These are phyloP conservation scores for Nepenthes gracilis DNA, from an alignment of 148 eudicot genomes.

Conservation along the genomic window DNA sequence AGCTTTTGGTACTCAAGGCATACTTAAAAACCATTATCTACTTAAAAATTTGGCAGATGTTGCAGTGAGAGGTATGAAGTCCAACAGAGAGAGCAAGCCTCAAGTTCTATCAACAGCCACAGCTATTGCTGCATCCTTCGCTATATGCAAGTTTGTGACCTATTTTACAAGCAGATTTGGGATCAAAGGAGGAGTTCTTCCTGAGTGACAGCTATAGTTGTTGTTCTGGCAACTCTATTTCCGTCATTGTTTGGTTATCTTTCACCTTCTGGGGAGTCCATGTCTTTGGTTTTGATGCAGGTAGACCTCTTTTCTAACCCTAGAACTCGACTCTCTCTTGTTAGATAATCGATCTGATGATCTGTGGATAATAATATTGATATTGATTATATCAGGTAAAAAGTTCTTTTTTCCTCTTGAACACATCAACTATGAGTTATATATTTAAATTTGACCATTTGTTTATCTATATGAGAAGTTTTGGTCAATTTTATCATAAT, in stretches of 20 bases:
- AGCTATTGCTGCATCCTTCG: slow-evolving; percentile 61
- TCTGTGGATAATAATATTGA: too few relatives aligned
- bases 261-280: slow-evolving; percentile 74
- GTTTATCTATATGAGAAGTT: too few relatives aligned
- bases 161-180: slow-evolving; percentile 29
- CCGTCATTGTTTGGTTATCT: slow-evolving; percentile 53
- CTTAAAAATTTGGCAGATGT: slow-evolving; percentile 22
- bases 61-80: slow-evolving; percentile 6
- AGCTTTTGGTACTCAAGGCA: too few relatives aligned
- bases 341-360: background rate
- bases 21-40: background rate
- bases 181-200: slow-evolving; percentile 60
- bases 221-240: slow-evolving; percentile 60
- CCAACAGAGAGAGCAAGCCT: slow-evolving; percentile 35
- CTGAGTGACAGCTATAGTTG: slow-evolving; percentile 64
- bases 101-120: slow-evolving; percentile 45
- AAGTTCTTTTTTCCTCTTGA: too few relatives aligned
- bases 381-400: too few relatives aligned
- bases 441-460: too few relatives aligned
- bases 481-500: too few relatives aligned
- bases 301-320: slow-evolving; percentile 11
- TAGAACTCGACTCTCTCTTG: background rate
- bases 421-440: too few relatives aligned
- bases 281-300: slow-evolving; percentile 75
- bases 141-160: slow-evolving; percentile 47